Evolutionary conservation across 23 red algal species (phyloP), one percentile per base, ranked within the genome.

Genomic region (Agarophyton chilense): DNA sequence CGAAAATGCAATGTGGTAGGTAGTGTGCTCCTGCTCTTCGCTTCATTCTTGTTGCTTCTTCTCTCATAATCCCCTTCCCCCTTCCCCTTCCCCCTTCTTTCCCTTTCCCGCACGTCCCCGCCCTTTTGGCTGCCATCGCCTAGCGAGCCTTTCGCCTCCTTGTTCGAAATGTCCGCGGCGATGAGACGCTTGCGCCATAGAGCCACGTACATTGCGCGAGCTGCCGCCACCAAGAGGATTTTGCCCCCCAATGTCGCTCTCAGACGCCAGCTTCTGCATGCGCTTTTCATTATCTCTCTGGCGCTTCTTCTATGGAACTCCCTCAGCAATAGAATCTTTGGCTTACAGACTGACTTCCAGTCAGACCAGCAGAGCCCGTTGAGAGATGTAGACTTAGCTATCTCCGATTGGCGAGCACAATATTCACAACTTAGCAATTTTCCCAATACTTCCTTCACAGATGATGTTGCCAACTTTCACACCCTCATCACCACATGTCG

Each of bases 111-210:
- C 44, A 9, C 28, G 32, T 74, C 9, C 70, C 34, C 53, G 26
- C 42, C 42, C 73, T 53, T 10, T 28, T 53, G 8, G 10, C 63
- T 62, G 36, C 43, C 16, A 46, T 25, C 19, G 34, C 50, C 32
- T n/a, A n/a, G 11, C 72, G 17, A 0, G 44, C 19, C 72, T 0
- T 29, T n/a, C 44, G 56, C 18, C 5, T 4, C n/a, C 24, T 45
- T 42, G 3, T 83, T 11, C 79, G 18, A 8, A 64, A 83, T 83
- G 79, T 83, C 68, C 6, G 66, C 66, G 2, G n/a, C 68, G 8
- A 40, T 61, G 7, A 41, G 34, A 29, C 53, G 55, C 18, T 41
- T 67, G 40, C 79, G 55, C 35, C 26, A 21, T 83, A 61, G 47
- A 11, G 55, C 61, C 56, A 9, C 10, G 19, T 31, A 64, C 32